Percentiles rank a stretch among this genome's conserved stretches.
These are phyloP conservation scores for Astrothelium subdiscretum DNA, from an alignment of 495 filamentous ascomycete genomes.

Conservation along the genomic window DNA sequence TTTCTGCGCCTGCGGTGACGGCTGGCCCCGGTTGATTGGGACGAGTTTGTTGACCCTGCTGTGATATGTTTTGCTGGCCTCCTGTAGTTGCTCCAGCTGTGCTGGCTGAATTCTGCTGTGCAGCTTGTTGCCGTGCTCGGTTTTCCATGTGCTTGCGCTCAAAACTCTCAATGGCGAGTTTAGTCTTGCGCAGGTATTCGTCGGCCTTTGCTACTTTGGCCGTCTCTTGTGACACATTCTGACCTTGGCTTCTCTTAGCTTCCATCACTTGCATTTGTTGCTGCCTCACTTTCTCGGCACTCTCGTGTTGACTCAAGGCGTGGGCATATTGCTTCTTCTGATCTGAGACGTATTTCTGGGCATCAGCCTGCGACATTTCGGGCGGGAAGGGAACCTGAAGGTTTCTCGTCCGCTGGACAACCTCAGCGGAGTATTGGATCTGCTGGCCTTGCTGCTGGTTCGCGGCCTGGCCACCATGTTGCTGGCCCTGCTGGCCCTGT, in stretches of 20 bases:
- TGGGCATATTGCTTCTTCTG: not conserved
- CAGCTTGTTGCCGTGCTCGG: not conserved
- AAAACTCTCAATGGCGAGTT: not conserved
- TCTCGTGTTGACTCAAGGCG: not conserved
- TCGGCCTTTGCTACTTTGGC: not conserved
- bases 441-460: not conserved
- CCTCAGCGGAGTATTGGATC: not conserved
- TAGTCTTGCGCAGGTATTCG: not conserved
- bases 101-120: not conserved
- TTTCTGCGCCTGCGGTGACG: slow-evolving; percentile 18
- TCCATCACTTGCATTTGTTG: not conserved
- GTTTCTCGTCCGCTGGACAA: not conserved
- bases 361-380: not conserved
- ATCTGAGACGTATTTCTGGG: not conserved
- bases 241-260: not conserved
- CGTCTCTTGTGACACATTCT: not conserved
- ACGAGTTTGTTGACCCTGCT: slow-evolving; percentile 9
- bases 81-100: not conserved
- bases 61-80: slow-evolving; percentile 4
- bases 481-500: not conserved
- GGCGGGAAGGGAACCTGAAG: not conserved
- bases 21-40: slow-evolving; percentile 12
- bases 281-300: not conserved
- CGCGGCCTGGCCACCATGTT: not conserved
- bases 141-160: not conserved